These are phyloP conservation scores for Barnettozyma hawaiiensis DNA, from an alignment of 1,139 yeast species.

Conservation along the genomic window DNA sequence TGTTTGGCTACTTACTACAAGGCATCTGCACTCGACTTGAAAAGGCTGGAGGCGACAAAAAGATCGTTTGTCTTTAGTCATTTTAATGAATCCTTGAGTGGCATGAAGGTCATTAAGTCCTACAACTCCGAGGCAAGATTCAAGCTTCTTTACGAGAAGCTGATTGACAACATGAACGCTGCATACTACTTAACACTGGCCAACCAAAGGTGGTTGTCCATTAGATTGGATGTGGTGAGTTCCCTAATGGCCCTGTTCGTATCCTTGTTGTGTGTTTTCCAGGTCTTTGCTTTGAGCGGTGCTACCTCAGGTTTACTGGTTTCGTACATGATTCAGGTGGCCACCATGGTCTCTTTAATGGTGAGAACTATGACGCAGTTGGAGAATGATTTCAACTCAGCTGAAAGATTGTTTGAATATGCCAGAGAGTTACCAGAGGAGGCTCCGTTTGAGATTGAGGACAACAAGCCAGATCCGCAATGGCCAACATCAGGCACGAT, in stretches of 20 bases:
- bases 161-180: conserved; percentile 55
- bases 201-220: conserved; percentile 67
- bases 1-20: conserved; percentile 50
- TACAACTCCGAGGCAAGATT: conserved; percentile 46
- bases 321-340: conserved; percentile 46
- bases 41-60: conserved; percentile 61
- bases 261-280: conserved; percentile 53
- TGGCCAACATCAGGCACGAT: conserved; percentile 56
- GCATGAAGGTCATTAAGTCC: conserved; percentile 59
- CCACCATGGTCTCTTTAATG: conserved; percentile 31
- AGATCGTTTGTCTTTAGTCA: conserved; percentile 69
- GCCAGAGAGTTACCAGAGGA: conserved; percentile 60
- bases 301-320: conserved; percentile 56
- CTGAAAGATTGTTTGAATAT: conserved; percentile 68
- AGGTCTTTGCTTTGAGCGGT: conserved; percentile 54
- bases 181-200: conserved; percentile 58
- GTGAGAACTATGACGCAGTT: conserved; percentile 48
- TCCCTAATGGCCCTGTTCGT: conserved; percentile 38
- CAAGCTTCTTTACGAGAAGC: conserved; percentile 36
- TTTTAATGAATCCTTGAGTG: conserved; percentile 64
- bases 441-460: conserved; percentile 46
- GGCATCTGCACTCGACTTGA: conserved; percentile 64
- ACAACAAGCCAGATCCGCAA: conserved; percentile 35
- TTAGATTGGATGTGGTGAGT: conserved; percentile 53
- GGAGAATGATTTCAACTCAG: conserved; percentile 75